phyloP scores from a whole-genome alignment of 164 flowering plant species.

The Stephania japonica region DNA sequence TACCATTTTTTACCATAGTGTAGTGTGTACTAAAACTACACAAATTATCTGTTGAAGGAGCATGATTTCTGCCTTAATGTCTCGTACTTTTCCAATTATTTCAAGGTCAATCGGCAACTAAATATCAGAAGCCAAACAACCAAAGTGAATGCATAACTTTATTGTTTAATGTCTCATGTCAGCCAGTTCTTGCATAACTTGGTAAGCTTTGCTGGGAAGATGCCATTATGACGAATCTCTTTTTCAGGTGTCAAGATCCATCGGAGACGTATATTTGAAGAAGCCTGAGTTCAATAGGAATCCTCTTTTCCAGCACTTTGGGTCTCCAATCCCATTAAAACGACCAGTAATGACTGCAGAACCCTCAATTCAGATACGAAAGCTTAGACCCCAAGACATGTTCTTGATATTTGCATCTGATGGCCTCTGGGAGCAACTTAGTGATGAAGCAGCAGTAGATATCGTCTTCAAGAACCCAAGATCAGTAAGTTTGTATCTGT shows the following conservation, averaged over 20 bases:
- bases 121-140: neutral
- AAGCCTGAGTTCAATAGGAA: constrained; percentile 57
- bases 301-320: constrained; percentile 46
- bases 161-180: neutral
- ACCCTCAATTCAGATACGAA: constrained; percentile 46
- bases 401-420: constrained; percentile 76
- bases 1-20: constrained; percentile 2
- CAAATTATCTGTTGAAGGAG: neutral
- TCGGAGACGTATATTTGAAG: constrained; percentile 69
- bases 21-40: neutral
- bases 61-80: neutral
- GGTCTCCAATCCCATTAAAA: constrained; percentile 37
- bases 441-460: constrained; percentile 58
- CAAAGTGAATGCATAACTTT: neutral
- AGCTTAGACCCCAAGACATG: constrained; percentile 45
- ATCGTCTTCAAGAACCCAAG: constrained; percentile 53
- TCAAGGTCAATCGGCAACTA: neutral
- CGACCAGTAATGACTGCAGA: constrained; percentile 63
- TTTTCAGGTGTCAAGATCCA: constrained; percentile 71
- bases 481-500: constrained; percentile 31
- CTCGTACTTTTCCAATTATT: neutral
- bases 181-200: neutral
- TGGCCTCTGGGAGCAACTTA: constrained; percentile 82
- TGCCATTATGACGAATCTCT: neutral
- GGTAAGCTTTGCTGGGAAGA: neutral